Conservation (phyloP, 768 basidiomycete species). For the Tulasnella sp. region DNA sequence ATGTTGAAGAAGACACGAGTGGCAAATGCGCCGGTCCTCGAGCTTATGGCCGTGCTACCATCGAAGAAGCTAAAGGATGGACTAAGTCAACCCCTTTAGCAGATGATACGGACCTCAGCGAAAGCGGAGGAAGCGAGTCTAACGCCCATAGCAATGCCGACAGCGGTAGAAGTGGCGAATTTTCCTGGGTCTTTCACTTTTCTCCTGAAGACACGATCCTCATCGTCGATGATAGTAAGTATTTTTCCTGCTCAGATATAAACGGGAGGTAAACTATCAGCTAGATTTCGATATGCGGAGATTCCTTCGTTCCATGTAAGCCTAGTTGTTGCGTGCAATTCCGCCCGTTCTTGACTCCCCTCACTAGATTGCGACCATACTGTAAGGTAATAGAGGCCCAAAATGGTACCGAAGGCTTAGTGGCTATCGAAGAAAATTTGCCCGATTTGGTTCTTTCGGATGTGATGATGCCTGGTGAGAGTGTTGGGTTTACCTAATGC, state of each 20-base stretch:
- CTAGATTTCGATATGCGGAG: conserved; percentile 36
- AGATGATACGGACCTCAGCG: neutral
- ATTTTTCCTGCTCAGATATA: neutral
- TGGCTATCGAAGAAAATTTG: conserved; percentile 27
- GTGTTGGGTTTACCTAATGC: neutral
- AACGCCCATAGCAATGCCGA: conserved; percentile 29
- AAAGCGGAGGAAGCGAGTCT: conserved; percentile 28
- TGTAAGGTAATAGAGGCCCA: conserved; percentile 37
- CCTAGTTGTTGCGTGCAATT: neutral
- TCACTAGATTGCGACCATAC: conserved; percentile 36
- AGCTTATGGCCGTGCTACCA: conserved; percentile 37
- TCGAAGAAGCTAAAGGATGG: conserved; percentile 42
- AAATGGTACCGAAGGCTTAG: conserved; percentile 36
- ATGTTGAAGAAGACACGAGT: conserved; percentile 31
- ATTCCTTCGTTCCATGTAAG: conserved; percentile 36
- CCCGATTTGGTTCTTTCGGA: conserved; percentile 39
- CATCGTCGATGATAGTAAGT: conserved; percentile 33
- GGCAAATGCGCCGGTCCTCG: conserved; percentile 21
- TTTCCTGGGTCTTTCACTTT: conserved; percentile 37
- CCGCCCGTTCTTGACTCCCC: conserved; percentile 14
- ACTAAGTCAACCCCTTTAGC: conserved; percentile 17
- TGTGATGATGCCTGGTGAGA: conserved; percentile 39
- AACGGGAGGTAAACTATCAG: neutral
- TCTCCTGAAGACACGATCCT: conserved; percentile 37
- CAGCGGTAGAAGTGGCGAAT: conserved; percentile 36